These are phyloP conservation scores for Calonectria fujianensis DNA, from an alignment of 2,329 filamentous ascomycete genomes.

Conservation along the genomic window DNA sequence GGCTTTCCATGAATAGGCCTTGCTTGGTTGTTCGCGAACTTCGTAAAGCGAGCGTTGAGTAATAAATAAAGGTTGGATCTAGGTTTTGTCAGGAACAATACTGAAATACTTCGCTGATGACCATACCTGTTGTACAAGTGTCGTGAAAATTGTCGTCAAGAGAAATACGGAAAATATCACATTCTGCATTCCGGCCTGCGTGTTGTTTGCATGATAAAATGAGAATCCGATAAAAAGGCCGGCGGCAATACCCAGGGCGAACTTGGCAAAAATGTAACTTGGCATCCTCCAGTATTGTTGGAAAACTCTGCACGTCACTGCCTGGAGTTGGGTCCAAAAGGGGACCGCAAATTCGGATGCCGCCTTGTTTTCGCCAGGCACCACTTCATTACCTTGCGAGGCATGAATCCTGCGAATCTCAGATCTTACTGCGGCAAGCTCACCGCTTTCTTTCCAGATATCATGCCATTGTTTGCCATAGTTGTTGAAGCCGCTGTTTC, in stretches of 20 bases:
- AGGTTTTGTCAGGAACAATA: slow-evolving; percentile 37
- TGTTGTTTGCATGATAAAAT: slow-evolving; percentile 75
- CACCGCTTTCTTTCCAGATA: slow-evolving; percentile 76
- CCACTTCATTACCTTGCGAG: slow-evolving; percentile 61
- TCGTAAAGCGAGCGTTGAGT: slow-evolving; percentile 85
- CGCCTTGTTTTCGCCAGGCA: slow-evolving; percentile 50
- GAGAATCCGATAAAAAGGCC: slow-evolving; percentile 85
- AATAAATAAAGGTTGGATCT: slow-evolving; percentile 86
- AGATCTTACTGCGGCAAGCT: slow-evolving; percentile 70
- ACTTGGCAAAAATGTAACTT: slow-evolving; percentile 85
- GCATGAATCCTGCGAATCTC: slow-evolving; percentile 80
- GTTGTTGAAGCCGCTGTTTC: slow-evolving; percentile 63
- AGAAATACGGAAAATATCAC: slow-evolving; percentile 86
- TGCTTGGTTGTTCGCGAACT: slow-evolving; percentile 83
- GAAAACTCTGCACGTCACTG: slow-evolving; percentile 75
- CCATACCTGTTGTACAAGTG: slow-evolving; percentile 76
- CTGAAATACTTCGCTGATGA: slow-evolving; percentile 55
- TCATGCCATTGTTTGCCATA: slow-evolving; percentile 77
- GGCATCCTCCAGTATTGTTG: slow-evolving; percentile 91
- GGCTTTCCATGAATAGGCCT: slow-evolving; percentile 84
- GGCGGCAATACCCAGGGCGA: slow-evolving; percentile 74
- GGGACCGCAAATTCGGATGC: slow-evolving; percentile 80
- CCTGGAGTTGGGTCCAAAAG: slow-evolving; percentile 77
- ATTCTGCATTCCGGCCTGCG: slow-evolving; percentile 82
- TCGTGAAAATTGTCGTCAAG: slow-evolving; percentile 83